Evolutionary conservation across 768 basidiomycete species (phyloP), one percentile per base, ranked within the genome.

Genomic region (Pleurotus giganteus): DNA sequence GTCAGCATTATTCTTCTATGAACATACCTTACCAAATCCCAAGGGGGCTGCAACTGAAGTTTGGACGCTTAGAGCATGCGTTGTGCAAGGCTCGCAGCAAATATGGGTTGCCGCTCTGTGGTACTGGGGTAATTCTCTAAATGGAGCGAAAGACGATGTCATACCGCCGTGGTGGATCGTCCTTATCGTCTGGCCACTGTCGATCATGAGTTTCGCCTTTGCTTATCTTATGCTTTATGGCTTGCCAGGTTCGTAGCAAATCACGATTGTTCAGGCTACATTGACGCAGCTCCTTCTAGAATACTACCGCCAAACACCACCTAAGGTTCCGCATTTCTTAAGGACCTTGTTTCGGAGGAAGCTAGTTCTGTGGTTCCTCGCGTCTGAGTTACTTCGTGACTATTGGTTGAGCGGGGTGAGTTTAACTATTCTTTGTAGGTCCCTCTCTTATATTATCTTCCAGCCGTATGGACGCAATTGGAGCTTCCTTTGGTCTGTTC

Each of bases 71-170:
- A 83, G 94, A 28, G 94, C 94, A 11, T 95, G 93, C 67, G 74
- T 95, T 58, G 94, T 97, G 0, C 94, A 97, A 71, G 94, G 94
- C 36, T 89, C 93, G 8, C 94, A 97, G 61, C 94, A 96, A 71
- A 83, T 97, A 34, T 97, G 94, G 94, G 88, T 96, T 12, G 90
- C 94, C 2, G 94, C 89, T 6, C 72, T 97, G 32, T 97, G 94
- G 94, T 97, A 91, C 65, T 97, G 94, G 94, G 94, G 94, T 60
- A 83, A 87, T 69, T 82, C 83, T 28, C 74, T 97, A 56, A 88
- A 89, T 65, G 72, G 77, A 6, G 73, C 74, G 19, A 41, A 70
- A 46, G 74, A 81, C 39, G 75, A 71, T 43, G 79, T 80, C 60
- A 67, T 80, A 36, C 73, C 89, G 8, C 93, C 94, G 0, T 91